These are phyloP conservation scores for Solanum etuberosum DNA, from an alignment of 257 asterid species.

Conservation along the genomic window DNA sequence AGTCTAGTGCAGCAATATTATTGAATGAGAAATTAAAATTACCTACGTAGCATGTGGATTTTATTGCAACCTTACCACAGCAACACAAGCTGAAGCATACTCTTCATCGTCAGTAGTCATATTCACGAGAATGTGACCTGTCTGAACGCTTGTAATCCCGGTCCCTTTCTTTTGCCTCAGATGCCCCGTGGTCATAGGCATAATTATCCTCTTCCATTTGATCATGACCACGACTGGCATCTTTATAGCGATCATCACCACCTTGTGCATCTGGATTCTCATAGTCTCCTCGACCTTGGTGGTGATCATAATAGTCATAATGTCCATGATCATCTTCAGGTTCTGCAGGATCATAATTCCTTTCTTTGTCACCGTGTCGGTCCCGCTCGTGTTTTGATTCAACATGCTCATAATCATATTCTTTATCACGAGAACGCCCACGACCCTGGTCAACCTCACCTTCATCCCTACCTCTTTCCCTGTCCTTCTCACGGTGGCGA, in stretches of 20 bases:
- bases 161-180: slow-evolving; percentile 47
- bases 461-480: slow-evolving; percentile 37
- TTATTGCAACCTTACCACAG: neutral
- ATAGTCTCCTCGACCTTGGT: slow-evolving; percentile 32
- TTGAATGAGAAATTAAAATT: neutral
- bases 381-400: slow-evolving; percentile 29
- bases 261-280: slow-evolving; percentile 35
- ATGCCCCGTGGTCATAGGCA: slow-evolving; percentile 44
- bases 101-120: neutral
- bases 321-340: slow-evolving; percentile 44
- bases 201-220: slow-evolving; percentile 68
- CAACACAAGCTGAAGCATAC: neutral
- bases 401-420: slow-evolving; percentile 26
- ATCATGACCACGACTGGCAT: slow-evolving; percentile 42
- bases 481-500: slow-evolving; percentile 45
- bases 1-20: neutral
- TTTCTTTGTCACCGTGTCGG: slow-evolving; percentile 30
- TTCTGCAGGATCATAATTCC: slow-evolving; percentile 25
- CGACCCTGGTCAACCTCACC: slow-evolving; percentile 36
- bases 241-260: slow-evolving; percentile 50
- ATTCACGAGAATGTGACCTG: slow-evolving; percentile 49
- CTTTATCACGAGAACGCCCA: slow-evolving; percentile 44
- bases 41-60: neutral
- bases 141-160: slow-evolving; percentile 32
- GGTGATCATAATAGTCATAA: slow-evolving; percentile 46